Conservation (phyloP, 345 rosid genomes). For the Brassica incana region DNA sequence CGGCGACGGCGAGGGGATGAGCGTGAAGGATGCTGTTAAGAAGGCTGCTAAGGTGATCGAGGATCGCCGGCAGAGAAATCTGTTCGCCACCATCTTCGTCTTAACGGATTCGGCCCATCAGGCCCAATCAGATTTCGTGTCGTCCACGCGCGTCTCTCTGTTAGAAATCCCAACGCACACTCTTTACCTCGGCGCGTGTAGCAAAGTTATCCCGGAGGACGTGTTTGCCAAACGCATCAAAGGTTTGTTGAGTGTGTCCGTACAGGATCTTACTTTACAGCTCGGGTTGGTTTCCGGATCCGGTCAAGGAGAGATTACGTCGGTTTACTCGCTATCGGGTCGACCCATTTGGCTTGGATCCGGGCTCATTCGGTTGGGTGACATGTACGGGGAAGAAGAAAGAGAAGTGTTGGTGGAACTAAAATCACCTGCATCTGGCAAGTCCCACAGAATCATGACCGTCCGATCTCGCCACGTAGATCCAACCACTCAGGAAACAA, state of each 20-base stretch:
- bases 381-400: slow-evolving; percentile 68
- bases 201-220: slow-evolving; percentile 45
- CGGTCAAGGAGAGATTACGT: slow-evolving; percentile 60
- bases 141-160: slow-evolving; percentile 62
- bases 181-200: slow-evolving; percentile 46
- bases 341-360: slow-evolving; percentile 53
- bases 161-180: slow-evolving; percentile 60
- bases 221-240: slow-evolving; percentile 47
- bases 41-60: slow-evolving; percentile 89
- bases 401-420: slow-evolving; percentile 71
- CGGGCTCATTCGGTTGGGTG: slow-evolving; percentile 58
- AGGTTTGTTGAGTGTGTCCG: slow-evolving; percentile 51
- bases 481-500: slow-evolving; percentile 49
- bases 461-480: slow-evolving; percentile 64
- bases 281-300: slow-evolving; percentile 71
- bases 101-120: slow-evolving; percentile 51
- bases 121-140: slow-evolving; percentile 38
- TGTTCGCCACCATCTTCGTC: slow-evolving; percentile 56
- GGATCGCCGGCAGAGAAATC: slow-evolving; percentile 78
- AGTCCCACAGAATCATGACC: slow-evolving; percentile 58
- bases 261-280: slow-evolving; percentile 61
- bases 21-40: slow-evolving; percentile 69
- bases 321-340: slow-evolving; percentile 58
- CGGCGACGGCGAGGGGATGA: slow-evolving; percentile 59
- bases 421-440: slow-evolving; percentile 43